A percentile compares a stretch with the other conserved stretches of the same genome.
These are phyloP conservation scores for Metschnikowia shivogae DNA, from an alignment of 805 yeast species.

Conservation along the genomic window DNA sequence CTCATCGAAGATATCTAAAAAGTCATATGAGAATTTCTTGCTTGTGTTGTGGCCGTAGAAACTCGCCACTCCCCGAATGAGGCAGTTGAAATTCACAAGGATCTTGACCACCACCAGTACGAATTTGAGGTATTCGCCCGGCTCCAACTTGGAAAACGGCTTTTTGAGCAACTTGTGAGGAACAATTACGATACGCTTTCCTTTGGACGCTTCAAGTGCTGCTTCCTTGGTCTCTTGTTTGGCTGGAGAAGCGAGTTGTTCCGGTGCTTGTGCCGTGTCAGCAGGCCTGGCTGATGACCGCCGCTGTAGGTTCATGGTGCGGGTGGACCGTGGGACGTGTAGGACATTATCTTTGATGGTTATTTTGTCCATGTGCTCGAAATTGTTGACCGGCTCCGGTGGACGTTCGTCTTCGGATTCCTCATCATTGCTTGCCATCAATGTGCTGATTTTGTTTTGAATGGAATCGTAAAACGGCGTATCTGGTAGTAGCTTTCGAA, in stretches of 20 bases:
- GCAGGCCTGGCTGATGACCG: constrained; percentile 2
- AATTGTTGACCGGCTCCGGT: neutral
- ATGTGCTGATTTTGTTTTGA: constrained; percentile 29
- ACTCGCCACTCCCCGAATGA: constrained; percentile 9
- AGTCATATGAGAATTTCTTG: constrained; percentile 13
- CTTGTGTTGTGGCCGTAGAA: neutral
- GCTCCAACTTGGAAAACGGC: constrained; percentile 35
- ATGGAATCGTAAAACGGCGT: constrained; percentile 26
- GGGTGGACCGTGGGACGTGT: constrained; percentile 15
- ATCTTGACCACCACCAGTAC: constrained; percentile 36
- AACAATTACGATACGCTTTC: constrained; percentile 27
- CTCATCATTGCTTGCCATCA: constrained; percentile 18
- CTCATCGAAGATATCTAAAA: constrained; percentile 19
- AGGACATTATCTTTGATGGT: constrained; percentile 14
- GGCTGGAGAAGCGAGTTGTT: too few species aligned
- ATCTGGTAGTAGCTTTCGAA: constrained; percentile 21
- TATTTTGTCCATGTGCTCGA: constrained; percentile 10
- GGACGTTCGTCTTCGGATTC: neutral
- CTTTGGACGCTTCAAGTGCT: constrained; percentile 10
- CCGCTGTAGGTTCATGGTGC: constrained; percentile 16
- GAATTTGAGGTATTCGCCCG: constrained; percentile 35
- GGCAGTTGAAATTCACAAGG: constrained; percentile 30
- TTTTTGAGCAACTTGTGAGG: constrained; percentile 41
- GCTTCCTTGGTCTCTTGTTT: neutral
- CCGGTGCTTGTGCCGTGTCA: neutral